These are phyloP conservation scores for Ceratobasidium sp. DNA, from an alignment of 1,284 basidiomycete genomes.

Conservation along the genomic window DNA sequence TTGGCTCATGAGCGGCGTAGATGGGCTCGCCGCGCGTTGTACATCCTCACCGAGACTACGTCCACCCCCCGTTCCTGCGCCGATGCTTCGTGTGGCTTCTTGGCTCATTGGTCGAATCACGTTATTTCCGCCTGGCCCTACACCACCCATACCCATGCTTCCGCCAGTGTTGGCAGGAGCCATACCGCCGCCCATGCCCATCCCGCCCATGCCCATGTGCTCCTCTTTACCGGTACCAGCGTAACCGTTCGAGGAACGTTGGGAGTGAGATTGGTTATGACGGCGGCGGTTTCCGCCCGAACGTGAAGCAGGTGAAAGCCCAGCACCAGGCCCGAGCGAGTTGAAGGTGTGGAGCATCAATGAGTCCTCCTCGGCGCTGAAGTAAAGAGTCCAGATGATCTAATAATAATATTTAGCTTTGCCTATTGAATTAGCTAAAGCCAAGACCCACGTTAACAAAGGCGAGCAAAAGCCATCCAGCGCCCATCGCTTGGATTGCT, in stretches of 20 bases:
- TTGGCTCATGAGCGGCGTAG: constrained; percentile 48
- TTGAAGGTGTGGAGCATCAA: constrained; percentile 86
- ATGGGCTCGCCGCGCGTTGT: constrained; percentile 42
- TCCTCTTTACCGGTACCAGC: constrained; percentile 38
- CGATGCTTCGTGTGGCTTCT: constrained; percentile 42
- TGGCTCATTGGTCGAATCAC: constrained; percentile 35
- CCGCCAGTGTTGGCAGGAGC: constrained; percentile 34
- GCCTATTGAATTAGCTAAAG: neutral
- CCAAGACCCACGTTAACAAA: constrained; percentile 68
- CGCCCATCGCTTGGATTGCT: constrained; percentile 83
- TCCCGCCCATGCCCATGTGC: constrained; percentile 49
- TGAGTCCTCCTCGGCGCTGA: constrained; percentile 95
- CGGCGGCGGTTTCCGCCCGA: constrained; percentile 64
- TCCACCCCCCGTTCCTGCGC: constrained; percentile 34
- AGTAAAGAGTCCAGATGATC: constrained; percentile 95
- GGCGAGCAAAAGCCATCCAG: constrained; percentile 92
- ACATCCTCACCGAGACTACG: constrained; percentile 39
- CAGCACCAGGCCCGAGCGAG: constrained; percentile 79
- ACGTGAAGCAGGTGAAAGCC: constrained; percentile 80
- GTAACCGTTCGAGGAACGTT: constrained; percentile 37
- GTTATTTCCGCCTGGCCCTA: constrained; percentile 7
- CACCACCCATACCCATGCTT: constrained; percentile 28
- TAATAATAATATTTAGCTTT: constrained; percentile 54
- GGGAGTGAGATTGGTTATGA: constrained; percentile 56
- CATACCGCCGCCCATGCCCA: constrained; percentile 53